Base-by-base conservation (phyloP, 768 basidiomycete species). In the Hygrocybe coccinea region DNA sequence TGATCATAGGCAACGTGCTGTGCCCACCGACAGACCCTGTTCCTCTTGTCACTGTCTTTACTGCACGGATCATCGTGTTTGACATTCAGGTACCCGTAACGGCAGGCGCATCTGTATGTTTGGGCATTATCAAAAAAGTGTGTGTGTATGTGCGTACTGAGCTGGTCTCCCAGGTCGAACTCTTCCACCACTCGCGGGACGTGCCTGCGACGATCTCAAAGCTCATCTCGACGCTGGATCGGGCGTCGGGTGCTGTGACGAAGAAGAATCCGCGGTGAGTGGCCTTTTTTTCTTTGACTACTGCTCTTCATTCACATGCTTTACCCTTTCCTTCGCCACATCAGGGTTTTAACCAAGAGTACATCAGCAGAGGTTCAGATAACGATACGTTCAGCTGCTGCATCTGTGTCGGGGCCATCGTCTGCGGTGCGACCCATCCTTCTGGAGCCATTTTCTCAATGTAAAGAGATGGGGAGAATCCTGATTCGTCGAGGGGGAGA, bases 401-500 rank as follows among this genome's bases (percentile, higher is more conserved):
- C 80, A 6, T 78, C 80, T 12, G 69, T 80, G 6, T 78, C 80
- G 5, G 81, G 82, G 9, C 67, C 77, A 8, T 59, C 76, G 3
- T 61, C 70, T 0, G 65, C 69, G 34, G 72, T 75, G 14, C 76
- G 83, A 7, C 79, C 85, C 2, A 87, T 97, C 22, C 91, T 97
- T 11, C 65, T 98, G 14, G 97, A 98, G 66, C 80, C 89, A 1
- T 95, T 97, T 61, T 70, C 83, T 1, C 72, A 73, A 6, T 98
- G 95, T 72, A 99, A 98, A 70, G 91, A 95, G 54, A 97, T 98
- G 97, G 97, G 97, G 0, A 75, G 97, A 46, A 80, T 99, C 50
- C 66, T 99, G 59, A 76, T 99, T 56, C 76, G 97, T 43, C 75
- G 95, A 52, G 85, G 84, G 29, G 97, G 97, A 0, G 95, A 97